Evolutionary conservation across 208 protist genomes (phyloP).

Genomic region (Leishmania tropica): DNA sequence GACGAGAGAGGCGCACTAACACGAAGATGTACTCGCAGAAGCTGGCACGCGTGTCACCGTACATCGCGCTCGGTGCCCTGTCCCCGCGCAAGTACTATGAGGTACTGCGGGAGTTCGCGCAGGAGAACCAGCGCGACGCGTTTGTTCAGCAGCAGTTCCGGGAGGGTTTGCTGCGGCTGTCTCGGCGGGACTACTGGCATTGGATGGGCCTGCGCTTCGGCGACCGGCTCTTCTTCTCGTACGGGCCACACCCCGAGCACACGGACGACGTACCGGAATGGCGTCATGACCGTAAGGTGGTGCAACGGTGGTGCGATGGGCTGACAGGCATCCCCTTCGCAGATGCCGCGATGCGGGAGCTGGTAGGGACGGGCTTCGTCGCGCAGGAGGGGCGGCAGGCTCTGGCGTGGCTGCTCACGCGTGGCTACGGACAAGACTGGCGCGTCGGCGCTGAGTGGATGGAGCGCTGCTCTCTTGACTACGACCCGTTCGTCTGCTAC

Average conservation of each 20-base stretch:
- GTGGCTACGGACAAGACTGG: constrained; percentile 91
- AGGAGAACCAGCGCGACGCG: constrained; percentile 57
- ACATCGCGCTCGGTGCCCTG: constrained; percentile 72
- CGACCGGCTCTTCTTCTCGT: constrained; percentile 75
- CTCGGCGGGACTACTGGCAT: constrained; percentile 89
- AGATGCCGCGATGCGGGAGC: constrained; percentile 88
- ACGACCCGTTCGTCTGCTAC: constrained; percentile 91
- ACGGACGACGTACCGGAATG: constrained; percentile 77
- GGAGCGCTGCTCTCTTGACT: constrained; percentile 89
- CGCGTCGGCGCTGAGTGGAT: constrained; percentile 90
- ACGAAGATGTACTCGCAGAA: constrained; percentile 86
- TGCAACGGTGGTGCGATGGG: constrained; percentile 84
- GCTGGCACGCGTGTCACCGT: constrained; percentile 79
- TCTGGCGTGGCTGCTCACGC: constrained; percentile 81
- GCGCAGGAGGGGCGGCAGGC: constrained; percentile 78
- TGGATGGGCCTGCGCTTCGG: constrained; percentile 89
- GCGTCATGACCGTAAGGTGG: constrained; percentile 79
- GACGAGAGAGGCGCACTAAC: constrained; percentile 70
- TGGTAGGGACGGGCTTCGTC: constrained; percentile 80
- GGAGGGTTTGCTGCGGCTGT: constrained; percentile 79
- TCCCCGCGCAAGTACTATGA: constrained; percentile 85
- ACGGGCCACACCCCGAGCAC: constrained; percentile 82
- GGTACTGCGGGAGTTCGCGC: constrained; percentile 56
- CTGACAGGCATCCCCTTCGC: constrained; percentile 89
- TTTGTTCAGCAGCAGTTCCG: constrained; percentile 85